phyloP scores from a whole-genome alignment of 352 stramenopile genomes.

The Phytophthora europaea region DNA sequence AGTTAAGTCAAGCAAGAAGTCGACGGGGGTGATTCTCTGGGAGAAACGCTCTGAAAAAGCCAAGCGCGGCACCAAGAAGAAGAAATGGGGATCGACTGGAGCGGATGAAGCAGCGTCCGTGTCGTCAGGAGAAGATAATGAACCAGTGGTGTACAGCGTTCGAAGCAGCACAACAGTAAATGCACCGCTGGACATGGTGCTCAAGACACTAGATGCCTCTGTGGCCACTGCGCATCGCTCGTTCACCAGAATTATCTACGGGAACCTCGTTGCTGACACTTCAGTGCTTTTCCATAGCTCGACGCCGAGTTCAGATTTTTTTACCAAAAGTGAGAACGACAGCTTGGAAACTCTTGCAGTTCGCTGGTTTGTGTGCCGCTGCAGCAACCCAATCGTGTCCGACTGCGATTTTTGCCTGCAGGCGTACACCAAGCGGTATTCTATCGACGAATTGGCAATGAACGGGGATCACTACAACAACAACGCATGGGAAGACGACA shows the following conservation, averaged over 20 bases:
- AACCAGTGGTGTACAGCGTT: slow-evolving; percentile 53
- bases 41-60: slow-evolving; percentile 48
- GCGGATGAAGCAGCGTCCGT: slow-evolving; percentile 1
- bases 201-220: slow-evolving; percentile 72
- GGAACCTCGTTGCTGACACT: slow-evolving; percentile 74
- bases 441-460: slow-evolving; percentile 56
- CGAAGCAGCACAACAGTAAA: slow-evolving; percentile 65
- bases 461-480: slow-evolving; percentile 45
- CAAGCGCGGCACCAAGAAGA: slow-evolving; percentile 30
- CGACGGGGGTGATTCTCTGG: slow-evolving; percentile 51
- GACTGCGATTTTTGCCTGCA: slow-evolving; percentile 82
- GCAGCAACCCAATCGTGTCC: slow-evolving; percentile 67
- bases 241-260: slow-evolving; percentile 84
- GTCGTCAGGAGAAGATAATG: slow-evolving; percentile 3
- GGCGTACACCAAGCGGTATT: slow-evolving; percentile 74
- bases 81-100: slow-evolving; percentile 16
- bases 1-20: slow-evolving; percentile 49
- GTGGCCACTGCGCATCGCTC: slow-evolving; percentile 66
- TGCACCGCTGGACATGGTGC: slow-evolving; percentile 61
- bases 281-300: slow-evolving; percentile 78
- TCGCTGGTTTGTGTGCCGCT: slow-evolving; percentile 77
- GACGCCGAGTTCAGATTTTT: slow-evolving; percentile 16
- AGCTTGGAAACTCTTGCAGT: slow-evolving; percentile 64
- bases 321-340: slow-evolving; percentile 12
- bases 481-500: slow-evolving; percentile 46